A percentile compares a stretch with the other conserved stretches of the same genome.
Conservation (phyloP, 257 asterid genomes). For the Plantago elongata region DNA sequence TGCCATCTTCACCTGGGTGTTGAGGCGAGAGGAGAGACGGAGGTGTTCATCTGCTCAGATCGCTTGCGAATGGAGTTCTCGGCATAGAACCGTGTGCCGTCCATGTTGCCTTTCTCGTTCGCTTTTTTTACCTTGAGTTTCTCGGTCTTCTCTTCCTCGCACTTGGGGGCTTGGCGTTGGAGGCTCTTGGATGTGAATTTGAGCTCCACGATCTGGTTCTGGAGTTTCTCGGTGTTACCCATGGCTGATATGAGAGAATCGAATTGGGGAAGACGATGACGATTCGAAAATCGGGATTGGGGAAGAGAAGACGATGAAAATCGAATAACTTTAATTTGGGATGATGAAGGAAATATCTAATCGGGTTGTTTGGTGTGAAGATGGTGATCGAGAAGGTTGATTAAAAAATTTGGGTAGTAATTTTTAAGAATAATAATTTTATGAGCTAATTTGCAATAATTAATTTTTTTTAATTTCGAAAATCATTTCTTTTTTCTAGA, state of each 20-base stretch:
- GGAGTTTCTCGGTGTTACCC: constrained; percentile 88
- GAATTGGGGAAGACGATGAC: background rate
- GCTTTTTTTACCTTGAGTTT: constrained; percentile 91
- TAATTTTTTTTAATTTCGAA: too few species aligned
- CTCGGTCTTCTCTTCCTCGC: constrained; percentile 94
- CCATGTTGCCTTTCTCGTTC: constrained; percentile 95
- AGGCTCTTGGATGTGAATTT: constrained; percentile 83
- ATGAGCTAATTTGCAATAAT: too few species aligned
- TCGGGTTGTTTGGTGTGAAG: too few species aligned
- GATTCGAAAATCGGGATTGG: too few species aligned
- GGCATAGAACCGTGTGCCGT: constrained; percentile 96
- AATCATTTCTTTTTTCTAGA: too few species aligned
- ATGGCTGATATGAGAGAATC: constrained; percentile 21
- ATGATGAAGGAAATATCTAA: too few species aligned
- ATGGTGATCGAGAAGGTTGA: too few species aligned
- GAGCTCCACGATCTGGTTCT: constrained; percentile 93
- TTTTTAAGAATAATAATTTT: too few species aligned
- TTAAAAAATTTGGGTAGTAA: too few species aligned
- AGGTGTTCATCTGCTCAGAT: constrained; percentile 93
- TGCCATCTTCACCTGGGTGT: constrained; percentile 94
- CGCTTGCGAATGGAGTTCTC: constrained; percentile 97
- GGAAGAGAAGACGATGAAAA: too few species aligned
- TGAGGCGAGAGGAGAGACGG: constrained; percentile 88
- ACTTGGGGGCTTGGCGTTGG: constrained; percentile 84
- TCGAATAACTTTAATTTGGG: too few species aligned